These are phyloP conservation scores for Aspergillus steynii DNA, from an alignment of 495 filamentous ascomycete genomes.

Conservation along the genomic window DNA sequence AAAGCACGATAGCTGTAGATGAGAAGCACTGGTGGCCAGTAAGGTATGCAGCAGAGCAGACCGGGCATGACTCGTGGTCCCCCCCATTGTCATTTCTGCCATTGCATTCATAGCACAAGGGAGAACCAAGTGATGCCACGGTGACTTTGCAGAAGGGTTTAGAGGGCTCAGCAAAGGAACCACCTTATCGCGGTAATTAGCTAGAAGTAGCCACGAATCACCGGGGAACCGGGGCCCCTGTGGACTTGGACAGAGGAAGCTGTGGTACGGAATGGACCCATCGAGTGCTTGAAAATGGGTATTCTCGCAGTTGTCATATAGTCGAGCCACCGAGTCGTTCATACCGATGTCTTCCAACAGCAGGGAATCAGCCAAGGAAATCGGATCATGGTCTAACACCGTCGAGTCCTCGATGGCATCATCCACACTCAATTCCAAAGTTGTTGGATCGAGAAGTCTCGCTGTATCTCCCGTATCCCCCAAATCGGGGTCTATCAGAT, in stretches of 20 bases:
- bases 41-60: conserved; percentile 24
- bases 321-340: background rate
- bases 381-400: conserved; percentile 2
- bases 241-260: background rate
- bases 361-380: background rate
- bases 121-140: conserved; percentile 27
- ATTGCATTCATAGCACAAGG: conserved; percentile 26
- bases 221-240: background rate
- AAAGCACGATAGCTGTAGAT: conserved; percentile 16
- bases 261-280: background rate
- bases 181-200: conserved; percentile 20
- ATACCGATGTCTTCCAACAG: conserved; percentile 1
- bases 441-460: background rate
- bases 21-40: conserved; percentile 25
- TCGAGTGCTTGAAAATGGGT: background rate
- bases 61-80: conserved; percentile 20
- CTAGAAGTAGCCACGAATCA: conserved; percentile 3
- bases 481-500: background rate
- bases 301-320: background rate
- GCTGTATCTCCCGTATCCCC: background rate
- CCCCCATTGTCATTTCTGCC: conserved; percentile 25
- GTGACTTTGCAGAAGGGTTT: conserved; percentile 22
- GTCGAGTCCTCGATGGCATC: conserved; percentile 1
- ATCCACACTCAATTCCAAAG: conserved; percentile 1
- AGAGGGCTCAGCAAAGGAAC: conserved; percentile 18